Percentiles rank a stretch among this genome's conserved stretches.
Conservation (phyloP, 352 stramenopile genomes). For the Pythium oligandrum region DNA sequence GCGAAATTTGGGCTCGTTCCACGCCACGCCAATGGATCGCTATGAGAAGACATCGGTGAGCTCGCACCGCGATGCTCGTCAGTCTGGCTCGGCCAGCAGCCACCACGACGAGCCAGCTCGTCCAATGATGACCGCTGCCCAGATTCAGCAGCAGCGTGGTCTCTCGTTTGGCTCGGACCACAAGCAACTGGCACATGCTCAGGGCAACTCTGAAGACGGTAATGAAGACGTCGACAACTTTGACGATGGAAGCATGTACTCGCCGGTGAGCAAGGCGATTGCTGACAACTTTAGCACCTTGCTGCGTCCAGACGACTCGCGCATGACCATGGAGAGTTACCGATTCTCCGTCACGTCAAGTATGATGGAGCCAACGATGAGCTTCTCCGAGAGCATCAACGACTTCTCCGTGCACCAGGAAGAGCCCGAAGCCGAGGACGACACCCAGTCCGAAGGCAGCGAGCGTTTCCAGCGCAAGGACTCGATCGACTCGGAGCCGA, state of each 20-base stretch:
- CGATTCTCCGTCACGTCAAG: slow-evolving; percentile 30
- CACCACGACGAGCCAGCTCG: slow-evolving; percentile 5
- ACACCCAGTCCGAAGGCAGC: background rate
- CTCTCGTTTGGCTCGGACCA: slow-evolving; percentile 17
- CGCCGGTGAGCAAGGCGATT: slow-evolving; percentile 25
- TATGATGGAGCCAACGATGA: slow-evolving; percentile 17
- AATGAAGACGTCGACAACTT: slow-evolving; percentile 25
- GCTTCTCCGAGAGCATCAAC: slow-evolving; percentile 24
- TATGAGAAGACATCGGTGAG: background rate
- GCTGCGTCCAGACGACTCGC: slow-evolving; percentile 25
- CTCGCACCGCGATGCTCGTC: background rate
- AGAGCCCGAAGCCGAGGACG: slow-evolving; percentile 3
- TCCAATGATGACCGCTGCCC: background rate
- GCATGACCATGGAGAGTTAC: slow-evolving; percentile 33
- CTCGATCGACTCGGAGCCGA: background rate
- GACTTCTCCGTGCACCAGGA: slow-evolving; percentile 6
- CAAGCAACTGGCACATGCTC: slow-evolving; percentile 13
- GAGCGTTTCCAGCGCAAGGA: background rate
- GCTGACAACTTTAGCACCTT: slow-evolving; percentile 29
- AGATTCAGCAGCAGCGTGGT: background rate
- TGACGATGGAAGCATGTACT: slow-evolving; percentile 19
- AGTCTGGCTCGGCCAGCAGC: background rate
- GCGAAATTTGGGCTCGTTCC: background rate
- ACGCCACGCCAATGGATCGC: background rate
- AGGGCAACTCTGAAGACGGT: slow-evolving; percentile 31